Conservation (phyloP, 495 filamentous ascomycete species). For the Tuber magnatum region DNA sequence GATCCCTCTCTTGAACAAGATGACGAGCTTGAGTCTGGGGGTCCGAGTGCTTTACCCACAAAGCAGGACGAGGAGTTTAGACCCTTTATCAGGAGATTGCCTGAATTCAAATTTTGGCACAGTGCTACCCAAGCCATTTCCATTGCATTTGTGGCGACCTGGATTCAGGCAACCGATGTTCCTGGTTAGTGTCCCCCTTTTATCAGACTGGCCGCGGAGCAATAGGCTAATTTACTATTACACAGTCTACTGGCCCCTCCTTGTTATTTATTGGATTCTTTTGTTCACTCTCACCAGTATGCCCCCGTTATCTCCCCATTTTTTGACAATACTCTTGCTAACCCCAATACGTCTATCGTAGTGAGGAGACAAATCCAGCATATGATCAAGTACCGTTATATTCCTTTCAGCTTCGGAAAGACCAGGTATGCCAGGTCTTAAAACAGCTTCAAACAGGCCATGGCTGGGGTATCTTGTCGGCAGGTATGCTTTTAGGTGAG, state of each 20-base stretch:
- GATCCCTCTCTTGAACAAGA: slow-evolving; percentile 94
- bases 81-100: slow-evolving; percentile 88
- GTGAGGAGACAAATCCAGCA: slow-evolving; percentile 98
- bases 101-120: slow-evolving; percentile 99
- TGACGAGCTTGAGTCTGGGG: slow-evolving; percentile 90
- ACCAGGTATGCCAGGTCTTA: slow-evolving; percentile 57
- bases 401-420: slow-evolving; percentile 92
- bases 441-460: not conserved
- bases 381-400: slow-evolving; percentile 99
- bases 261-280: slow-evolving; percentile 98
- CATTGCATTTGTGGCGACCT: slow-evolving; percentile 80
- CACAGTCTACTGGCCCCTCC: slow-evolving; percentile 94
- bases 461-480: not conserved
- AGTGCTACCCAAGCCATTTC: slow-evolving; percentile 77
- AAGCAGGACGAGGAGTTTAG: slow-evolving; percentile 96
- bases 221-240: not conserved
- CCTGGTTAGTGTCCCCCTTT: slow-evolving; percentile 44
- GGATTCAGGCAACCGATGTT: slow-evolving; percentile 89
- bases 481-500: not conserved
- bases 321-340: slow-evolving; percentile 19
- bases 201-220: not conserved
- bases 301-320: slow-evolving; percentile 40
- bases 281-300: slow-evolving; percentile 88
- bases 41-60: slow-evolving; percentile 69
- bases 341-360: slow-evolving; percentile 42